phyloP scores from a whole-genome alignment of 1,139 yeast species.

The Yamadazyma triangularis region DNA sequence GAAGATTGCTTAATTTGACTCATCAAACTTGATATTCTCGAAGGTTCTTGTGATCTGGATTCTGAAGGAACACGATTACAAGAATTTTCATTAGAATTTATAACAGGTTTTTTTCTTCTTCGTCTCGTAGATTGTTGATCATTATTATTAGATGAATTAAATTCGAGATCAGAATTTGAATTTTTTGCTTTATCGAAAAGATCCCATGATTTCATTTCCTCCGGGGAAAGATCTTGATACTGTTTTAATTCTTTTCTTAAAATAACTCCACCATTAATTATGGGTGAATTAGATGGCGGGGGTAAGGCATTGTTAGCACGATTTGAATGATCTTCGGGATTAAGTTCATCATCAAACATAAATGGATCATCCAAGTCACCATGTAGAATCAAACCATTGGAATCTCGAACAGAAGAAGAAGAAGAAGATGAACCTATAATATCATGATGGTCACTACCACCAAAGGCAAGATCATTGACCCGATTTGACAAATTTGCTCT shows the following conservation, averaged over 20 bases:
- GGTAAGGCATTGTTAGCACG: conserved; percentile 1
- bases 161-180: conserved; percentile 4
- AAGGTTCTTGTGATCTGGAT: background rate
- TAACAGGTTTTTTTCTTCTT: conserved; percentile 19
- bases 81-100: background rate
- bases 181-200: conserved; percentile 29
- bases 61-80: too few species aligned
- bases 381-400: conserved; percentile 21
- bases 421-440: too few species aligned
- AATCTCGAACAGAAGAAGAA: background rate
- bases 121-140: conserved; percentile 10
- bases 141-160: conserved; percentile 1
- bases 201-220: conserved; percentile 39
- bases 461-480: too few species aligned
- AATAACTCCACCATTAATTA: conserved; percentile 40
- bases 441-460: too few species aligned
- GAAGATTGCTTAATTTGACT: conserved; percentile 19
- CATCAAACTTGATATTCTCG: conserved; percentile 23
- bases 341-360: conserved; percentile 16
- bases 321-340: conserved; percentile 1
- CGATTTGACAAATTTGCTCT: background rate
- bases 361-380: conserved; percentile 36
- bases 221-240: conserved; percentile 25
- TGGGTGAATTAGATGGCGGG: conserved; percentile 11
- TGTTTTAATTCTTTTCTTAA: conserved; percentile 33